Evolutionary conservation across 2,329 filamentous ascomycete genomes (phyloP), one percentile per base, ranked within the genome.

Genomic region (Orbilia oligospora): DNA sequence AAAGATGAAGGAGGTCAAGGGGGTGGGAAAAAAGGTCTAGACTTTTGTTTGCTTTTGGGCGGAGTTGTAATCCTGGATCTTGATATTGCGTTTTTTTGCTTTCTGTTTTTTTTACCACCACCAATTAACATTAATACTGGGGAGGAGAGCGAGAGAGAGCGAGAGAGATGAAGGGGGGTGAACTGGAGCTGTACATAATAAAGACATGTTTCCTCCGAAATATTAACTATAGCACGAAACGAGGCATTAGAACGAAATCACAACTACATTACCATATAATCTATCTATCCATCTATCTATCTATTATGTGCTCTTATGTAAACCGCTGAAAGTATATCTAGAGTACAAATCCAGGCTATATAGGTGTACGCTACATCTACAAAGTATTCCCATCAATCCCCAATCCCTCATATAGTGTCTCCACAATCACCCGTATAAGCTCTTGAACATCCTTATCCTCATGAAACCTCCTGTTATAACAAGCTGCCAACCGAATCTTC

Each of bases 391-490:
- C 33, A 36, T 38, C 53, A 27, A 61, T 4, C 20, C 36, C 56
- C 36, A 61, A 61, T 12, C 36, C 56, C 20, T 41, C 4, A n/a
- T 27, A 44, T 5, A 41, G 1, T 3, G 18, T 44, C 18, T 44
- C 12, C 18, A 44, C 36, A 14, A 61, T 20, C 8, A 20, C 20
- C 5, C 10, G 4, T 9, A 56, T 16, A 44, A 68, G 46, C 33
- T 20, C 18, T 14, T n/a, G 3, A 12, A 71, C 55, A 5, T 10
- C 33, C 6, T 20, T 27, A 24, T 63, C 67, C 5, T 64, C 67
- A 20, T 64, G 67, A 20, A 51, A 71, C 16, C 30, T 27, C 1
- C 44, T 12, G 30, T 71, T 53, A 51, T 71, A 71, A 18, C 53
- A 51, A n/a, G 27, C 20, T 14, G 48, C 55, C 24, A 71, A 18